Evolutionary conservation across 208 protist species (phyloP).

Genomic region (Crithidia bombi): DNA sequence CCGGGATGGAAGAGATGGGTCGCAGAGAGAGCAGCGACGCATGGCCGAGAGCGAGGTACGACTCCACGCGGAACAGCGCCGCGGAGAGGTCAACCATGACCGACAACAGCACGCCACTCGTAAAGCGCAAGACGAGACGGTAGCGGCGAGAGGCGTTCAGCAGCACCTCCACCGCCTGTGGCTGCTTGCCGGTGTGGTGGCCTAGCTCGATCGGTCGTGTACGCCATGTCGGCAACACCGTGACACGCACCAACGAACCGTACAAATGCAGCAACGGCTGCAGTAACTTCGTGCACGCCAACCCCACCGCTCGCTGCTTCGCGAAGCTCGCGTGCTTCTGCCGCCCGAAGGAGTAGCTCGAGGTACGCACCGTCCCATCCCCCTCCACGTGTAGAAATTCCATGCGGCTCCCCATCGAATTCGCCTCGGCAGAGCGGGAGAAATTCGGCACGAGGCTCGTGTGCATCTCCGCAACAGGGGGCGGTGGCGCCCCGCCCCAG

Average conservation of each 20-base stretch:
- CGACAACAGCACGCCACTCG: constrained; percentile 56
- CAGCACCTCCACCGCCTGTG: constrained; percentile 48
- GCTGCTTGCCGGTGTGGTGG: constrained; percentile 45
- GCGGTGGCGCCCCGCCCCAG: constrained; percentile 26
- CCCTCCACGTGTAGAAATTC: constrained; percentile 75
- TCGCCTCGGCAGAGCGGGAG: constrained; percentile 36
- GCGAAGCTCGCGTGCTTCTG: constrained; percentile 69
- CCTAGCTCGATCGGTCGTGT: constrained; percentile 67
- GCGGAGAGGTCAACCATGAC: constrained; percentile 73
- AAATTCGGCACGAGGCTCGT: constrained; percentile 61
- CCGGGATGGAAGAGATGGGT: constrained; percentile 27
- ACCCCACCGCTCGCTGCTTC: constrained; percentile 53
- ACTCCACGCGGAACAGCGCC: constrained; percentile 55
- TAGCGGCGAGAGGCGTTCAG: constrained; percentile 54
- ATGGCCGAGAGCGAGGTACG: constrained; percentile 67
- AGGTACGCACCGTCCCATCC: constrained; percentile 74
- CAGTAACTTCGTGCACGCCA: constrained; percentile 48
- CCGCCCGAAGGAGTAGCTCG: constrained; percentile 65
- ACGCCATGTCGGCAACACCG: constrained; percentile 65
- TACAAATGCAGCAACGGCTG: constrained; percentile 60
- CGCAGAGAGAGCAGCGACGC: constrained; percentile 48
- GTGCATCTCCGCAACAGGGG: constrained; percentile 33
- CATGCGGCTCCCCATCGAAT: constrained; percentile 56
- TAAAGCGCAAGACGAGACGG: constrained; percentile 70
- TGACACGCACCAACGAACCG: constrained; percentile 43